A percentile compares a stretch with the other conserved stretches of the same genome.
Conservation (phyloP, 805 yeast genomes). For the Pichia heedii region DNA sequence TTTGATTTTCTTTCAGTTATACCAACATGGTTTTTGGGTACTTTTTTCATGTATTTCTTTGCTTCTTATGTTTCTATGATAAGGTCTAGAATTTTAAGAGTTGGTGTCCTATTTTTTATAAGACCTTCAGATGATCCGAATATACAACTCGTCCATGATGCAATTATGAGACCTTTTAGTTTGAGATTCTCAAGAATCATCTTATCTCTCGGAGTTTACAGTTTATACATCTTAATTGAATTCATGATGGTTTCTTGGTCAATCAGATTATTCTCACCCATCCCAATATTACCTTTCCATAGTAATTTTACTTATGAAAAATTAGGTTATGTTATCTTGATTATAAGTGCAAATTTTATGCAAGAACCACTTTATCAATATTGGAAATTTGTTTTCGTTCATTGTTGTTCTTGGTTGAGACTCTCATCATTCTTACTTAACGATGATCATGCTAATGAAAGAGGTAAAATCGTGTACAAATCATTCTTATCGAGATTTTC, state of each 20-base stretch:
- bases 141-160: constrained; percentile 77
- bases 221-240: constrained; percentile 62
- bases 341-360: constrained; percentile 3
- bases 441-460: constrained; percentile 50
- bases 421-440: constrained; percentile 76
- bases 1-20: background rate
- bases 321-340: constrained; percentile 4
- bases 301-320: constrained; percentile 5
- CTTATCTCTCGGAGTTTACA: constrained; percentile 66
- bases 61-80: constrained; percentile 83
- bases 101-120: constrained; percentile 85
- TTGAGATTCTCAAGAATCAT: constrained; percentile 67
- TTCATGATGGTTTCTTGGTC: constrained; percentile 57
- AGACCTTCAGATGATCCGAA: constrained; percentile 94
- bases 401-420: constrained; percentile 49
- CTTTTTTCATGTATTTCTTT: constrained; percentile 77
- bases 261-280: constrained; percentile 31
- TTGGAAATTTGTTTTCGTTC: constrained; percentile 55
- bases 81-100: constrained; percentile 61
- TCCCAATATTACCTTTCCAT: constrained; percentile 22
- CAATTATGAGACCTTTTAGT: constrained; percentile 64
- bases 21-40: constrained; percentile 59
- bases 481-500: constrained; percentile 34
- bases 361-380: constrained; percentile 2
- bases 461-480: constrained; percentile 60